phyloP scores from a whole-genome alignment of 2,329 filamentous ascomycete genomes.

The Fusarium chuoi region DNA sequence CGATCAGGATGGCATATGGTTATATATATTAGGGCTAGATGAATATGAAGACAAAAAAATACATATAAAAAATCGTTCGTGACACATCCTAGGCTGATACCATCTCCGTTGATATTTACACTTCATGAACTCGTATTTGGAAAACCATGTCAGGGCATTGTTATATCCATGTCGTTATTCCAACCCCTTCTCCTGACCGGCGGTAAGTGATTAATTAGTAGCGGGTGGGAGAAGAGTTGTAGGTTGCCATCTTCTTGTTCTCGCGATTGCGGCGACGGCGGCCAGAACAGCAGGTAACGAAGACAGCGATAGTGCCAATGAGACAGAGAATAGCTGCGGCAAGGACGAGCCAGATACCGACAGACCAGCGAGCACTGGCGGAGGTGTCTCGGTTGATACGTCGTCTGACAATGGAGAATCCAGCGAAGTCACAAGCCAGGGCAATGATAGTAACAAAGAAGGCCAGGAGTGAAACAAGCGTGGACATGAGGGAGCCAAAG shows the following conservation, averaged over 20 bases:
- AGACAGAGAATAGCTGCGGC: slow-evolving; percentile 65
- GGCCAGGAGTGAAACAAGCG: slow-evolving; percentile 61
- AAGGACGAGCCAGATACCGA: slow-evolving; percentile 69
- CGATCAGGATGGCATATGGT: neutral
- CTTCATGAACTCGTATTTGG: slow-evolving; percentile 29
- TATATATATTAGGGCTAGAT: slow-evolving; percentile 10
- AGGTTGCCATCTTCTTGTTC: slow-evolving; percentile 44
- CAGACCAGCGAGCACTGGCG: slow-evolving; percentile 60
- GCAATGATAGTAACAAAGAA: slow-evolving; percentile 63
- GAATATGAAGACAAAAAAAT: slow-evolving; percentile 5
- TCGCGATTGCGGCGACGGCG: slow-evolving; percentile 50
- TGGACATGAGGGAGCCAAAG: slow-evolving; percentile 63
- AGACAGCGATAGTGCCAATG: slow-evolving; percentile 65
- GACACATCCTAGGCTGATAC: slow-evolving; percentile 6
- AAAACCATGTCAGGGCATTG: slow-evolving; percentile 4
- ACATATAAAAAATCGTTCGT: neutral
- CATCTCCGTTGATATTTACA: slow-evolving; percentile 12
- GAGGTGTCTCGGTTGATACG: slow-evolving; percentile 61
- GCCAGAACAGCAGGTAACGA: slow-evolving; percentile 69
- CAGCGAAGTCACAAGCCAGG: slow-evolving; percentile 65
- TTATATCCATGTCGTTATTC: slow-evolving; percentile 26
- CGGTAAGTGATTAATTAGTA: slow-evolving; percentile 13
- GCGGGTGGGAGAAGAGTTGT: slow-evolving; percentile 32
- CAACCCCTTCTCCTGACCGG: neutral
- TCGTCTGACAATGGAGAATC: slow-evolving; percentile 63